phyloP scores from a whole-genome alignment of 179 eudicot species.

The Silene vulgaris region DNA sequence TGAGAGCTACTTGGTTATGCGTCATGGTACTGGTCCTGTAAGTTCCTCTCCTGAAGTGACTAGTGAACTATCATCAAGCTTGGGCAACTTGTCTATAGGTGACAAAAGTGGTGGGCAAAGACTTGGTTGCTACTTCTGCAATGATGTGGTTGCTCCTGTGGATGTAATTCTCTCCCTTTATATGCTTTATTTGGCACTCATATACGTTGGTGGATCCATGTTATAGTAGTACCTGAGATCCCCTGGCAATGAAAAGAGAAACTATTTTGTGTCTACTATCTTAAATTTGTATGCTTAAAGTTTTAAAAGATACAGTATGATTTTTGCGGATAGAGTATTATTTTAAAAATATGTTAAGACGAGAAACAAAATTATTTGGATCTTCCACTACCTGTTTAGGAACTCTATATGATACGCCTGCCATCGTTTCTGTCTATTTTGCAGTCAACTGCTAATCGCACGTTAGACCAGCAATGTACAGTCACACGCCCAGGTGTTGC shows the following conservation, averaged over 20 bases:
- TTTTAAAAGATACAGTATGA: too few relatives aligned
- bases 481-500: slow-evolving; percentile 99
- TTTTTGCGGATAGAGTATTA: too few relatives aligned
- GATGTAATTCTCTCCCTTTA: slow-evolving; percentile 50
- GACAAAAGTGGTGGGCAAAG: slow-evolving; percentile 39
- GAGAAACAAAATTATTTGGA: too few relatives aligned
- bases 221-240: too few relatives aligned
- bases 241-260: too few relatives aligned
- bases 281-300: too few relatives aligned
- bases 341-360: too few relatives aligned
- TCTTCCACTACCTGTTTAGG: neutral
- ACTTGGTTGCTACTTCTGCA: slow-evolving; percentile 95
- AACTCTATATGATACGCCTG: slow-evolving; percentile 11
- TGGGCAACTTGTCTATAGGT: slow-evolving; percentile 40
- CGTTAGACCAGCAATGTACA: slow-evolving; percentile 96
- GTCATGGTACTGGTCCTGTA: slow-evolving; percentile 84
- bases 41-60: slow-evolving; percentile 28
- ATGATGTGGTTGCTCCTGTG: slow-evolving; percentile 89
- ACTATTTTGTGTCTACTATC: too few relatives aligned
- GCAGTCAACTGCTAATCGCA: slow-evolving; percentile 93
- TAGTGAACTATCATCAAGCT: slow-evolving; percentile 33
- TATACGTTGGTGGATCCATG: too few relatives aligned
- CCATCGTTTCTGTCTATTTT: slow-evolving; percentile 15
- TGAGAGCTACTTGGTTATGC: slow-evolving; percentile 96
- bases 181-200: neutral